Evolutionary conservation across 306 rosid genomes (phyloP).

Genomic region (Gynostemma pentaphyllum): DNA sequence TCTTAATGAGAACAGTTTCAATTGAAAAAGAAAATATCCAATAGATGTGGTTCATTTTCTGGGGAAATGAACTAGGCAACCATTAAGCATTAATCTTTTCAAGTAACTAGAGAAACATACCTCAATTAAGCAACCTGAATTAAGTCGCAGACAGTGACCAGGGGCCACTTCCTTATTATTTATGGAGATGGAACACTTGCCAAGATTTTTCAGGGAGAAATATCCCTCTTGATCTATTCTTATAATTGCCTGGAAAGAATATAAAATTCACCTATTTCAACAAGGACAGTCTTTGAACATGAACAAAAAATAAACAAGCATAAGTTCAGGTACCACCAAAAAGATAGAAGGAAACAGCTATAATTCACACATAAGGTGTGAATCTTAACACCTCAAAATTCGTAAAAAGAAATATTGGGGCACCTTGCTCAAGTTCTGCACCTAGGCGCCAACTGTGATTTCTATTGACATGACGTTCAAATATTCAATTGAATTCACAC

Average conservation of each 20-base stretch:
- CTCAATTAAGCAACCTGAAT: slow-evolving; percentile 70
- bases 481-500: no score
- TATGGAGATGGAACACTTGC: slow-evolving; percentile 52
- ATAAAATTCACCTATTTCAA: background rate
- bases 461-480: no score
- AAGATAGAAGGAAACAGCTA: background rate
- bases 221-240: slow-evolving; percentile 64
- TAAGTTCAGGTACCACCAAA: background rate
- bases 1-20: background rate
- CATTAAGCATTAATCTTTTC: background rate
- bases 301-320: background rate
- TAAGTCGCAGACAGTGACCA: slow-evolving; percentile 52
- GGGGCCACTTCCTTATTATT: slow-evolving; percentile 60
- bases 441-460: no score
- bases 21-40: background rate
- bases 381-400: no score
- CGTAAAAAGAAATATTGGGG: no score
- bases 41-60: slow-evolving; percentile 4
- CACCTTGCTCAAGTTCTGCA: no score
- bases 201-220: slow-evolving; percentile 67
- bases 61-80: background rate
- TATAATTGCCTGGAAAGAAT: slow-evolving; percentile 50
- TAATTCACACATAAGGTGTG: no score
- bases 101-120: slow-evolving; percentile 25
- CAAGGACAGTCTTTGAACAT: background rate